Percentiles rank a stretch among this genome's conserved stretches.
Evolutionary conservation across 176 grass and related monocot species (phyloP).

Genomic region (Areca catechu): DNA sequence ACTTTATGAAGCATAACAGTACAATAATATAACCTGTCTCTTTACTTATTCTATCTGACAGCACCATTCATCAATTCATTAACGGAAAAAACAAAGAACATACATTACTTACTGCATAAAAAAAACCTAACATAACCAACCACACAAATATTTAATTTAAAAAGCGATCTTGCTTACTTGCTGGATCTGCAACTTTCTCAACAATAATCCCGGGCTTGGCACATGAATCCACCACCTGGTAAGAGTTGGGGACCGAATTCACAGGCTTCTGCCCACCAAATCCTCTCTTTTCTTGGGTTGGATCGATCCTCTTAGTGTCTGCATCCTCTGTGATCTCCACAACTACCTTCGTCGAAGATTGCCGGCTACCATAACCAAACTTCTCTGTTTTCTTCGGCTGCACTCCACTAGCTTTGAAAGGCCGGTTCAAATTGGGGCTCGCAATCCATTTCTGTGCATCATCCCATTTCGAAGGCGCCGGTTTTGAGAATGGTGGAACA

Average conservation of each 20-base stretch:
- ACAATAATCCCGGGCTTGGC: slow-evolving; percentile 5
- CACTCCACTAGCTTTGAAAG: slow-evolving; percentile 11
- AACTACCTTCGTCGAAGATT: slow-evolving; percentile 32
- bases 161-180: slow-evolving; percentile 15
- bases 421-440: slow-evolving; percentile 60
- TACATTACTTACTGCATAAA: too few relatives aligned
- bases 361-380: slow-evolving; percentile 39
- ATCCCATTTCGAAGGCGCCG: slow-evolving; percentile 88
- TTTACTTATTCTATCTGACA: too few relatives aligned
- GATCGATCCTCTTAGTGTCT: slow-evolving; percentile 21
- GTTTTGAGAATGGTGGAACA: slow-evolving; percentile 74
- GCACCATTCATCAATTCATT: too few relatives aligned
- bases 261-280: slow-evolving; percentile 10
- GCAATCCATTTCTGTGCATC: slow-evolving; percentile 97
- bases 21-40: too few relatives aligned
- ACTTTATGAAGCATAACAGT: too few relatives aligned
- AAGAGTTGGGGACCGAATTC: slow-evolving; percentile 30
- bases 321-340: slow-evolving; percentile 24
- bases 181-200: slow-evolving; percentile 27
- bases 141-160: too few relatives aligned
- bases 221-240: slow-evolving; percentile 16
- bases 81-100: too few relatives aligned
- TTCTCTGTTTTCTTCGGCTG: slow-evolving; percentile 39
- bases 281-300: slow-evolving; percentile 13
- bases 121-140: too few relatives aligned